phyloP scores from a whole-genome alignment of 1,139 yeast genomes.

The Protomyces gravidus region DNA sequence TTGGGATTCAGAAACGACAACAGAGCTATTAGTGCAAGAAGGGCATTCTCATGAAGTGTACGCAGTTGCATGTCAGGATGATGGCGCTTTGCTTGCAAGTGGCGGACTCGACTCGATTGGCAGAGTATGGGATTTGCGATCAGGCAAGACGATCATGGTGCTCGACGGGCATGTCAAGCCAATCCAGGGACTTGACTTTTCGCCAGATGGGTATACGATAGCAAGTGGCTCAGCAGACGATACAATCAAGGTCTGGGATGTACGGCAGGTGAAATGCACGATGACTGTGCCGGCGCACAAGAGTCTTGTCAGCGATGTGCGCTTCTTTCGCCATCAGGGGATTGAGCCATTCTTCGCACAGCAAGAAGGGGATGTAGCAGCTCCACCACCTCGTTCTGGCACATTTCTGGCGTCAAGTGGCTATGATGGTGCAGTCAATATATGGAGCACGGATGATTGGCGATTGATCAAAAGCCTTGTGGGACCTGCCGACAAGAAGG shows the following conservation, averaged over 20 bases:
- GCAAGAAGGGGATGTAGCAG: conserved; percentile 34
- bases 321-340: conserved; percentile 41
- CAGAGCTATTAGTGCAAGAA: conserved; percentile 60
- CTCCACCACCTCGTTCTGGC: conserved; percentile 41
- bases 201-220: conserved; percentile 67
- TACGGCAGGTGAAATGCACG: conserved; percentile 51
- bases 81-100: conserved; percentile 70
- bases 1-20: conserved; percentile 62
- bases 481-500: conserved; percentile 62
- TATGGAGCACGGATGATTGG: conserved; percentile 76
- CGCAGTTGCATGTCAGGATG: conserved; percentile 61
- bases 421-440: conserved; percentile 52
- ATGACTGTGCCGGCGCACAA: conserved; percentile 72
- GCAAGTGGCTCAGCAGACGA: conserved; percentile 87
- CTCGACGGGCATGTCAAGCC: conserved; percentile 69
- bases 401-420: conserved; percentile 58
- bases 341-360: conserved; percentile 38
- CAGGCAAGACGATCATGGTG: conserved; percentile 62
- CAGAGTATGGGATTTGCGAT: conserved; percentile 79
- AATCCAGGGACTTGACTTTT: conserved; percentile 68
- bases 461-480: conserved; percentile 50
- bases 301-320: conserved; percentile 64
- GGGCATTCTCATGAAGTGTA: conserved; percentile 80
- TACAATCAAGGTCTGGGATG: conserved; percentile 77
- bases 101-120: conserved; percentile 78